Evolutionary conservation across 768 basidiomycete genomes (phyloP).

Genomic region (Psilocybe subaeruginosa): DNA sequence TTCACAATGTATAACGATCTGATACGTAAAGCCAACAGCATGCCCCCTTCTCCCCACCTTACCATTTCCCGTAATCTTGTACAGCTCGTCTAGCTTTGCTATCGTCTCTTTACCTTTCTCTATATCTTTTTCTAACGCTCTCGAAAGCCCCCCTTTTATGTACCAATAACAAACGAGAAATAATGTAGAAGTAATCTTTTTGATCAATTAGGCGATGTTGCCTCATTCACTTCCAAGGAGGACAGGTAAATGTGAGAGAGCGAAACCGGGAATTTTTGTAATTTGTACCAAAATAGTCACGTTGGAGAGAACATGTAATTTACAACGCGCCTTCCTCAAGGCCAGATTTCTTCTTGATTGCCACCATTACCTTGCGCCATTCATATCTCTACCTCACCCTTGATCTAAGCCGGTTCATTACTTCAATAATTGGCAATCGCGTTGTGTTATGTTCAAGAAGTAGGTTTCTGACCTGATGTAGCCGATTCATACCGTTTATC

Average conservation of each 20-base stretch:
- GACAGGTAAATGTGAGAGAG: neutral
- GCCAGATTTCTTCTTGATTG: conserved; percentile 10
- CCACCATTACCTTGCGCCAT: conserved; percentile 10
- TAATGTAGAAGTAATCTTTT: conserved; percentile 42
- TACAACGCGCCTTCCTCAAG: conserved; percentile 24
- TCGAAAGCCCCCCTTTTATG: conserved; percentile 38
- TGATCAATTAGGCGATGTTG: conserved; percentile 2
- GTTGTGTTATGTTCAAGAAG: conserved; percentile 73
- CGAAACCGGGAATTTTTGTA: conserved; percentile 2
- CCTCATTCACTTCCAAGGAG: neutral
- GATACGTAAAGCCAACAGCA: conserved; percentile 34
- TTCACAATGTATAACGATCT: conserved; percentile 29
- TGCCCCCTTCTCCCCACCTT: conserved; percentile 27
- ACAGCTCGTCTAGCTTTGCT: conserved; percentile 28
- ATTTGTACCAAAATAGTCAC: conserved; percentile 10
- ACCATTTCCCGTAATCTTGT: conserved; percentile 32
- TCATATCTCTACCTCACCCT: conserved; percentile 10
- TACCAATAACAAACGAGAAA: conserved; percentile 43
- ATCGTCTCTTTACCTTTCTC: conserved; percentile 27
- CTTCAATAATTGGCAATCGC: conserved; percentile 7
- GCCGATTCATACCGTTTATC: conserved; percentile 1
- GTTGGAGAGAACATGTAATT: conserved; percentile 21
- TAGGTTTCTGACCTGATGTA: conserved; percentile 30
- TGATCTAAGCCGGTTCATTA: conserved; percentile 11
- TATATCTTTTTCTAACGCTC: conserved; percentile 21